Evolutionary conservation across 352 stramenopile genomes (phyloP).

Genomic region (Phytophthora palmivora): DNA sequence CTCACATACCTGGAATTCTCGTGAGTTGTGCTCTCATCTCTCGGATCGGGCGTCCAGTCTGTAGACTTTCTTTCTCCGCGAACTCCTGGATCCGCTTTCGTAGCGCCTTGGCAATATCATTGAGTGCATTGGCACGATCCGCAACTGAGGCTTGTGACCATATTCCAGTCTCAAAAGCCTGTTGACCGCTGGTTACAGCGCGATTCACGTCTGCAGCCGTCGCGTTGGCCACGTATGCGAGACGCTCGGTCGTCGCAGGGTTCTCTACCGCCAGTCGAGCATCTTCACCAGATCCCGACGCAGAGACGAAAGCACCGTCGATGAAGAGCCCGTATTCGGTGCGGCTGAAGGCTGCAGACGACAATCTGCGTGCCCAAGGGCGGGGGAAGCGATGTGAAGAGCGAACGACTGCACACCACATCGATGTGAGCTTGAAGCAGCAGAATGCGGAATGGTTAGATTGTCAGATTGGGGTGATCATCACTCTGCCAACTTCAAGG

Average conservation of each 20-base stretch:
- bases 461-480: background rate
- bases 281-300: constrained; percentile 29
- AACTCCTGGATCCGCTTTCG: constrained; percentile 53
- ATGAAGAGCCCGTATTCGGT: constrained; percentile 58
- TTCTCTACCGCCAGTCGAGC: constrained; percentile 50
- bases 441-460: constrained; percentile 16
- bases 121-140: constrained; percentile 49
- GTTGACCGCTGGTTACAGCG: constrained; percentile 40
- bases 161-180: constrained; percentile 38
- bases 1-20: constrained; percentile 42
- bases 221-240: constrained; percentile 47
- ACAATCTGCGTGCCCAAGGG: constrained; percentile 2
- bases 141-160: constrained; percentile 43
- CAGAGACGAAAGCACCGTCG: constrained; percentile 40
- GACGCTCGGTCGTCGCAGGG: constrained; percentile 50
- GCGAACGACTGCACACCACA: constrained; percentile 11
- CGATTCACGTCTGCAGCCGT: constrained; percentile 44
- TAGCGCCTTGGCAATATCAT: constrained; percentile 47
- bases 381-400: background rate
- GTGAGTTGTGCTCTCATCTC: constrained; percentile 65
- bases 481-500: constrained; percentile 30
- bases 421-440: constrained; percentile 5
- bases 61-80: constrained; percentile 61
- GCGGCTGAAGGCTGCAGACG: constrained; percentile 35
- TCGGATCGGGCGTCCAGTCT: constrained; percentile 67